Conservation (phyloP, 805 yeast species). For the Ogataea parapolymorpha region DNA sequence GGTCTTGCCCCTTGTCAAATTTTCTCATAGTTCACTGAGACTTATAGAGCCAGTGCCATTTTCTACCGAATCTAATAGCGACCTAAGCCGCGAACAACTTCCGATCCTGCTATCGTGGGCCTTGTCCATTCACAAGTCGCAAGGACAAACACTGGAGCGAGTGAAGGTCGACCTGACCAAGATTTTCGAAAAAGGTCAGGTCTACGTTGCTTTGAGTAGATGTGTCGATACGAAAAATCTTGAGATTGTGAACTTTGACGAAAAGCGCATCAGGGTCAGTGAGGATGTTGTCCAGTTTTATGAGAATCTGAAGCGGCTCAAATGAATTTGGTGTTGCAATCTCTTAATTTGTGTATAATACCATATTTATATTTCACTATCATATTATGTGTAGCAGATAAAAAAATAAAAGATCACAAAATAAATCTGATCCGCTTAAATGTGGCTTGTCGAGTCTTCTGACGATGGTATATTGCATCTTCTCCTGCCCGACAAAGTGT, state of each 20-base stretch:
- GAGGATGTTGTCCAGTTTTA: constrained; percentile 62
- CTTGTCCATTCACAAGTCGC: constrained; percentile 78
- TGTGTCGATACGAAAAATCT: constrained; percentile 65
- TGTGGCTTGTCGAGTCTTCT: constrained; percentile 16
- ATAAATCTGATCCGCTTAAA: not conserved
- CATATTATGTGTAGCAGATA: too few relatives aligned
- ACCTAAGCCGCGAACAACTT: constrained; percentile 49
- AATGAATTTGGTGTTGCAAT: too few relatives aligned
- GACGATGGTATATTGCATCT: constrained; percentile 7
- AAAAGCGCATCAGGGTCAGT: constrained; percentile 54
- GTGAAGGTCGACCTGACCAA: constrained; percentile 65
- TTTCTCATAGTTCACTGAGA: constrained; percentile 34
- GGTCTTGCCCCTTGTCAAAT: constrained; percentile 45
- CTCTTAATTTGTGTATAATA: too few relatives aligned
- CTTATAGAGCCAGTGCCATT: constrained; percentile 37
- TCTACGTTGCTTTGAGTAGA: constrained; percentile 77
- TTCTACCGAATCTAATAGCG: constrained; percentile 26
- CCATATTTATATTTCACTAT: too few relatives aligned
- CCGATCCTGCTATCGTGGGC: constrained; percentile 82
- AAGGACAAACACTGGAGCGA: constrained; percentile 75
- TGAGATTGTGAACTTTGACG: constrained; percentile 64
- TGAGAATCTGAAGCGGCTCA: constrained; percentile 35
- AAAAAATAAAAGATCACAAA: not conserved
- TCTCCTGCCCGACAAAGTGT: constrained; percentile 5
- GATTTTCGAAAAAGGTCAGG: constrained; percentile 79